Evolutionary conservation across 495 filamentous ascomycete species (phyloP).

Genomic region (Hapsidospora chrysogenum): DNA sequence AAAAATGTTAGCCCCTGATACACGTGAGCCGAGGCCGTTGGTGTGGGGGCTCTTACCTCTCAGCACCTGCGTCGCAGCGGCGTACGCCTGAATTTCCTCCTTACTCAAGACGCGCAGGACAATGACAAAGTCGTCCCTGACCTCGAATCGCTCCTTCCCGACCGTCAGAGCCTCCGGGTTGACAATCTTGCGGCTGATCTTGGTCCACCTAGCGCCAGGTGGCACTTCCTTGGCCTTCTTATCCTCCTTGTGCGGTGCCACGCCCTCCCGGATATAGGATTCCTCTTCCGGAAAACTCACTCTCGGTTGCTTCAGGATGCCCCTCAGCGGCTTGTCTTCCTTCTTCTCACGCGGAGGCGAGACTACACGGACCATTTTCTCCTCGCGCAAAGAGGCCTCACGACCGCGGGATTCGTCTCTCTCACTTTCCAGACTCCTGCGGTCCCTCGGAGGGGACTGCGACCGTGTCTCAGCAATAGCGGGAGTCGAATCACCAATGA

Average conservation of each 20-base stretch:
- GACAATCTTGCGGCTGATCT: conserved; percentile 67
- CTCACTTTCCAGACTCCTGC: conserved; percentile 9
- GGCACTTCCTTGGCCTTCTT: conserved; percentile 60
- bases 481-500: conserved; percentile 5
- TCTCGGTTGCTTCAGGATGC: conserved; percentile 56
- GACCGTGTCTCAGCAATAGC: conserved; percentile 5
- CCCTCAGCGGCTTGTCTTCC: conserved; percentile 38
- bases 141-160: conserved; percentile 66
- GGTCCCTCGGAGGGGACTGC: conserved; percentile 2
- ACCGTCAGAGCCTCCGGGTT: conserved; percentile 65
- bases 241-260: conserved; percentile 71
- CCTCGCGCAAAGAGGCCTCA: conserved; percentile 14
- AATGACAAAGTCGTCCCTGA: conserved; percentile 70
- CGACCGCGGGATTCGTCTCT: conserved; percentile 23
- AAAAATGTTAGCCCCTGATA: background rate
- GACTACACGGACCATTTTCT: conserved; percentile 35
- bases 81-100: conserved; percentile 70
- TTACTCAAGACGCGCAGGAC: conserved; percentile 62
- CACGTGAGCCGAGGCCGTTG: too few relatives aligned
- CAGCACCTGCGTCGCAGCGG: conserved; percentile 55
- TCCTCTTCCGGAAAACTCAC: conserved; percentile 66
- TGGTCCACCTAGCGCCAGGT: conserved; percentile 70
- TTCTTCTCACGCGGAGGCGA: conserved; percentile 34
- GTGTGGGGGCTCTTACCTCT: conserved; percentile 58
- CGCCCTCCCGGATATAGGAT: conserved; percentile 68